Evolutionary conservation across 2,329 filamentous ascomycete species (phyloP).

Genomic region (Dactylella cylindrospora): DNA sequence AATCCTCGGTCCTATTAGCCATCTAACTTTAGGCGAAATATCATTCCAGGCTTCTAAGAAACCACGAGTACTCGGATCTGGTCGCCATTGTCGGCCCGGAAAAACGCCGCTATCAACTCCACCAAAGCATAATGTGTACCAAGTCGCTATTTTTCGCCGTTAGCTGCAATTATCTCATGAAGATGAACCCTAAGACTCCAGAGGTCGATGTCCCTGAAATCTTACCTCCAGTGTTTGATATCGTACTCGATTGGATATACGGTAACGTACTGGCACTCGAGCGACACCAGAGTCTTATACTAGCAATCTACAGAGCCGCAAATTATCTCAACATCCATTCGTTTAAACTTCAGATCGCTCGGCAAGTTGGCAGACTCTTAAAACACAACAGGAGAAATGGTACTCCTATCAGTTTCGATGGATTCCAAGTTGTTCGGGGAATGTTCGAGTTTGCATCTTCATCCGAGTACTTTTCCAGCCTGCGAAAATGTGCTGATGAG

Average conservation of each 20-base stretch:
- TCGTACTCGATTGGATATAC: constrained; percentile 32
- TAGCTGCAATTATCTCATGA: not conserved
- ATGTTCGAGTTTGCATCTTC: constrained; percentile 10
- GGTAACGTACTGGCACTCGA: constrained; percentile 25
- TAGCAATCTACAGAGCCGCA: constrained; percentile 25
- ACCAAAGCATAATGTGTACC: constrained; percentile 27
- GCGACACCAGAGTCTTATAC: constrained; percentile 21
- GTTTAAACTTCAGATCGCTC: constrained; percentile 14
- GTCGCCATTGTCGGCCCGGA: constrained; percentile 19
- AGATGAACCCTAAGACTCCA: not conserved
- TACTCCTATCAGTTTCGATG: constrained; percentile 16
- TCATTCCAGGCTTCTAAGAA: constrained; percentile 15
- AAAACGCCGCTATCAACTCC: constrained; percentile 13
- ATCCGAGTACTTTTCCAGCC: constrained; percentile 10
- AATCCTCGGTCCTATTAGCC: too few relatives aligned
- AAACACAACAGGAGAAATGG: constrained; percentile 26
- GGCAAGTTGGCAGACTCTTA: constrained; percentile 23
- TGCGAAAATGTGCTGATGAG: constrained; percentile 39
- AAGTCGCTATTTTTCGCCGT: constrained; percentile 21
- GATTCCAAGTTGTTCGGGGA: constrained; percentile 28
- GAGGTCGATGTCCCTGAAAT: constrained; percentile 24
- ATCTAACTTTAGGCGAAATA: too few relatives aligned
- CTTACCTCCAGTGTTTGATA: constrained; percentile 31
- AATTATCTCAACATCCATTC: constrained; percentile 12
- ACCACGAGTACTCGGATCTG: constrained; percentile 14